Evolutionary conservation across 495 filamentous ascomycete genomes (phyloP).

Genomic region (Amniculicola lignicola): DNA sequence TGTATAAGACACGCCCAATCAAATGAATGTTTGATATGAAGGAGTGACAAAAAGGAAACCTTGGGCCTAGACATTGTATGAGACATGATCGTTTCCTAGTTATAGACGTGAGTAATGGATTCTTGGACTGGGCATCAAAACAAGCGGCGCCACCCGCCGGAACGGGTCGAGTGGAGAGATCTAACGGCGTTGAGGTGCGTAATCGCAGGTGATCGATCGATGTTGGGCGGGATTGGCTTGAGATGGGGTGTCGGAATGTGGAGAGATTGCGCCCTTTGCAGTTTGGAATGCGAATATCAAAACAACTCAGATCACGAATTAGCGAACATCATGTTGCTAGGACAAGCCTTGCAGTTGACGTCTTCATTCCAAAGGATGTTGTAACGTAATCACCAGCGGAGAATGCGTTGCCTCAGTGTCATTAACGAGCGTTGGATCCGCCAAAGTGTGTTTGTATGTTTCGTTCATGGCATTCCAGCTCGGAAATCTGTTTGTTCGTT

Average conservation of each 20-base stretch:
- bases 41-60: slow-evolving; percentile 14
- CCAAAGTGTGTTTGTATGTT: no score
- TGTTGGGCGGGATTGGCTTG: no score
- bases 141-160: background rate
- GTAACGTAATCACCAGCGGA: no score
- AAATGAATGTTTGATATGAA: slow-evolving; percentile 12
- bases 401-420: no score
- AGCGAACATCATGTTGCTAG: no score
- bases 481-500: slow-evolving; percentile 12
- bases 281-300: background rate
- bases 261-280: background rate
- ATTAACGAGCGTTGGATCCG: no score
- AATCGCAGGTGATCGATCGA: no score
- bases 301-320: no score
- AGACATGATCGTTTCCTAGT: slow-evolving; percentile 6
- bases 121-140: slow-evolving; percentile 9
- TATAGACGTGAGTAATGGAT: slow-evolving; percentile 6
- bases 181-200: no score
- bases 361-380: no score
- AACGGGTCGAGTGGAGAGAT: background rate
- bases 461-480: slow-evolving; percentile 11
- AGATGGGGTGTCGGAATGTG: no score
- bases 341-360: no score
- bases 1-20: slow-evolving; percentile 4
- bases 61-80: slow-evolving; percentile 4